Percentiles rank a stretch among this genome's conserved stretches.
These are phyloP conservation scores for Clonostachys rhizophaga DNA, from an alignment of 2,329 filamentous ascomycete species.

Conservation along the genomic window DNA sequence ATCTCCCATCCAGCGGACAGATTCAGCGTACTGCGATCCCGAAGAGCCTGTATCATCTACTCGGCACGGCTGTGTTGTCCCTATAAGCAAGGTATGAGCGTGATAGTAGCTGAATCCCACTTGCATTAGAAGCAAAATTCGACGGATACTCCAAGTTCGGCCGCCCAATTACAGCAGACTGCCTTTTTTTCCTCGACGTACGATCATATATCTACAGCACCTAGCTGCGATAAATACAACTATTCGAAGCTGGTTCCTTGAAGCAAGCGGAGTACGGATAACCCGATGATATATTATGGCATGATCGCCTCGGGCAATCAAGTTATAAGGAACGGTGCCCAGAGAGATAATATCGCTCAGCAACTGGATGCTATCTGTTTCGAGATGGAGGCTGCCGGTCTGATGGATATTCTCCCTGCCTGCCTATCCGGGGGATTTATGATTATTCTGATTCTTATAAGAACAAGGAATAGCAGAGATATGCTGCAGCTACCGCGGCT, in stretches of 20 bases:
- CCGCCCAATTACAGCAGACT: slow-evolving; percentile 5
- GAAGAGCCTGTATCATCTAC: background rate
- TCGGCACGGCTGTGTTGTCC: slow-evolving; percentile 3
- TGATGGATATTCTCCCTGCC: slow-evolving; percentile 13
- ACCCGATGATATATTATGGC: slow-evolving; percentile 8
- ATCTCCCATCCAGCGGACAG: too few relatives aligned
- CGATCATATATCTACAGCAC: background rate
- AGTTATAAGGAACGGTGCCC: slow-evolving; percentile 20
- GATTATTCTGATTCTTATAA: slow-evolving; percentile 23
- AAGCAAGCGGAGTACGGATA: background rate
- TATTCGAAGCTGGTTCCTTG: background rate
- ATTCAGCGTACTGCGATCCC: too few relatives aligned
- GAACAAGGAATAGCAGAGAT: slow-evolving; percentile 15
- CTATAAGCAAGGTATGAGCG: background rate
- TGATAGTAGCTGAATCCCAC: background rate
- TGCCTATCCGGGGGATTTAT: slow-evolving; percentile 24
- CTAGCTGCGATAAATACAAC: slow-evolving; percentile 2
- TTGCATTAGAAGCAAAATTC: background rate
- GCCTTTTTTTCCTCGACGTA: background rate
- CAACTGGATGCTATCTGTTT: slow-evolving; percentile 6
- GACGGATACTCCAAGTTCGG: slow-evolving; percentile 6
- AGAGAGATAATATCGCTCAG: slow-evolving; percentile 17
- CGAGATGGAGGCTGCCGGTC: slow-evolving; percentile 9
- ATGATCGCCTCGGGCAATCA: slow-evolving; percentile 19
- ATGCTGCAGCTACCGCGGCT: slow-evolving; percentile 13